A percentile compares a stretch with the other conserved stretches of the same genome.
Evolutionary conservation across 805 yeast genomes (phyloP).

Genomic region (Lipomyces sp.): DNA sequence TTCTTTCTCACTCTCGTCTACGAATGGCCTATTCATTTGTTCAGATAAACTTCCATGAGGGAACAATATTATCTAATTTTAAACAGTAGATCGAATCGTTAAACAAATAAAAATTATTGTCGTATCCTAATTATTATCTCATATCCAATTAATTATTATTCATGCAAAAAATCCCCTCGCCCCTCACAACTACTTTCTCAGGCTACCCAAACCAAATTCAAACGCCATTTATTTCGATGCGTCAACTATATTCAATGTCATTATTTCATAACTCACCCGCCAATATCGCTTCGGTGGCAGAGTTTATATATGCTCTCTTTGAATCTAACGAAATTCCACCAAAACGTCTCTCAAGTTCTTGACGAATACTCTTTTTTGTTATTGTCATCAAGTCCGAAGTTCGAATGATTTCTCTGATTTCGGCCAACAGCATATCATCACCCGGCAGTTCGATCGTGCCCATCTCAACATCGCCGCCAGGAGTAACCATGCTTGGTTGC

Average conservation of each 20-base stretch:
- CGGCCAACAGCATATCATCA: slow-evolving; percentile 47
- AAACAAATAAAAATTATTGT: not conserved
- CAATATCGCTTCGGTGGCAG: slow-evolving; percentile 49
- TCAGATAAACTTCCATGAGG: too few species aligned
- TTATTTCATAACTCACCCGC: slow-evolving; percentile 46
- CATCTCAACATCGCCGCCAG: slow-evolving; percentile 38
- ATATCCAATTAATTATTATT: not conserved
- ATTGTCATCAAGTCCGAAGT: slow-evolving; percentile 48
- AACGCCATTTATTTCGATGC: not conserved
- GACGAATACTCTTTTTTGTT: slow-evolving; percentile 48
- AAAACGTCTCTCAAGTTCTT: slow-evolving; percentile 46
- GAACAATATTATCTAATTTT: too few species aligned
- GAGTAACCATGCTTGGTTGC: slow-evolving; percentile 19
- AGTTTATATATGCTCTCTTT: slow-evolving; percentile 48
- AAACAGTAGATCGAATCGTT: not conserved
- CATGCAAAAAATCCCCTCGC: not conserved
- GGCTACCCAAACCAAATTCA: not conserved
- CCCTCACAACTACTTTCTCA: not conserved
- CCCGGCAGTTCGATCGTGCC: slow-evolving; percentile 43
- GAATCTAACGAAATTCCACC: slow-evolving; percentile 43
- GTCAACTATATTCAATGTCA: not conserved
- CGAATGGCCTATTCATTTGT: too few species aligned
- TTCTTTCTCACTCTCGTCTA: too few species aligned
- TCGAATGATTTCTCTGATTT: slow-evolving; percentile 46
- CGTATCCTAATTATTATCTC: not conserved